phyloP scores from a whole-genome alignment of 2,329 filamentous ascomycete species.

The Diplodia scrobiculata region DNA sequence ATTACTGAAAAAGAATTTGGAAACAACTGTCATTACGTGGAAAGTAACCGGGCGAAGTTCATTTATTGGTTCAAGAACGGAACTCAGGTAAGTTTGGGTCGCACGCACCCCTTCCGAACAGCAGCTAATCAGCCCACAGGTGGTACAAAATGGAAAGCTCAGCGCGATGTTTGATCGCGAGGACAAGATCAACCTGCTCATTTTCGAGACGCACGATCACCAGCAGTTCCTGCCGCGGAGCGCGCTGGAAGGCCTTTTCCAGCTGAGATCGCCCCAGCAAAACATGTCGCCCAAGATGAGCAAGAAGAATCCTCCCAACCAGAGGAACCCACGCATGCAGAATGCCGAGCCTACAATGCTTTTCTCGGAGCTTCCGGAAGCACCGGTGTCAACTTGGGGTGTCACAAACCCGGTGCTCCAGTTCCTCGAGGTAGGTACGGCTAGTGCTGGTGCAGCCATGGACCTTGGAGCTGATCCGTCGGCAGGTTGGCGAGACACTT shows the following conservation, averaged over 20 bases:
- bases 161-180: slow-evolving; percentile 76
- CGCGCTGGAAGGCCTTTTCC: slow-evolving; percentile 53
- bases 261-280: slow-evolving; percentile 55
- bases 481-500: slow-evolving; percentile 65
- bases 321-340: slow-evolving; percentile 51
- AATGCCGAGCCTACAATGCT: slow-evolving; percentile 47
- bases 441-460: slow-evolving; percentile 1
- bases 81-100: slow-evolving; percentile 67
- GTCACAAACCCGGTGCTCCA: slow-evolving; percentile 59
- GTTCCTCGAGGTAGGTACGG: slow-evolving; percentile 61
- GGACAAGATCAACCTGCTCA: slow-evolving; percentile 80
- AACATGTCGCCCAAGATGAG: slow-evolving; percentile 60
- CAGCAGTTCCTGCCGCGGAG: slow-evolving; percentile 81
- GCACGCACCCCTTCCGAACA: neutral
- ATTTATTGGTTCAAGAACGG: slow-evolving; percentile 87
- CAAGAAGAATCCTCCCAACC: slow-evolving; percentile 59
- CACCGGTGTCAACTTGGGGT: slow-evolving; percentile 55
- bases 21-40: slow-evolving; percentile 70
- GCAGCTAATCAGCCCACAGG: slow-evolving; percentile 51
- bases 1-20: slow-evolving; percentile 60
- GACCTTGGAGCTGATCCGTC: slow-evolving; percentile 34
- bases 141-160: slow-evolving; percentile 75
- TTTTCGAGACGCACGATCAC: slow-evolving; percentile 74
- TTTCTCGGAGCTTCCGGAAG: slow-evolving; percentile 50
- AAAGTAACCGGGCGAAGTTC: slow-evolving; percentile 74